Base-by-base conservation (phyloP, 2,329 filamentous ascomycete genomes). In the Colletotrichum sp. region DNA sequence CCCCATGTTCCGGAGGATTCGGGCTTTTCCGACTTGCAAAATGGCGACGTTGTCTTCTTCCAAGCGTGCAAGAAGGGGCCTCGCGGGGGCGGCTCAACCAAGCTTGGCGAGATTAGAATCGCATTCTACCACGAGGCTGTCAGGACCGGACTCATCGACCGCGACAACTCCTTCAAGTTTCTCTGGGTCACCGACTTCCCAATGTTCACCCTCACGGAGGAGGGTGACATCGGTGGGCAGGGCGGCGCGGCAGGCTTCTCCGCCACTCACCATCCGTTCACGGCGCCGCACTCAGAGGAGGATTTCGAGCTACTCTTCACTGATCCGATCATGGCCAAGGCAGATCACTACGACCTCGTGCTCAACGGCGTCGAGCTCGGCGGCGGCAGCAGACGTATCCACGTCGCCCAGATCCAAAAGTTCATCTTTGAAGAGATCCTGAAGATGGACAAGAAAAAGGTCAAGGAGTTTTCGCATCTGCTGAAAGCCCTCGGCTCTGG, bases 261-360 rank as follows among this genome's bases (percentile, higher is more conserved):
- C 12, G 93, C 96, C 1, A 98, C 96, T 0, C 97, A 99, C 82
- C 97, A 99, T 83, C 97, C 97, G 0, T 99, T 99, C 85, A 99
- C 97, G 0, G 95, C 97, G 0, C 97, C 97, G 0, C 92, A 94
- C 43, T 92, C 92, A 0, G 84, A 89, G 0, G 86, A 87, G 6
- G 96, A 99, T 82, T 90, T 98, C 18, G 93, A 95, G 52, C 85
- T 95, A 1, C 91, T 99, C 2, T 88, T 92, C 48, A 92, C 89
- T 0, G 89, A 96, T 55, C 96, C 97, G 0, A 88, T 95, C 1
- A 85, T 89, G 63, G 95, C 92, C 2, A 91, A 90, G 79, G 98
- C 94, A 5, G 96, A 98, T 80, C 96, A 98, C 82, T 99, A 98
- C 85, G 97, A 99, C 80, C 92, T 99, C 16, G 96, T 99, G 0